phyloP scores from a whole-genome alignment of 108 stramenopile genomes.

The Poteriospumella lacustris region DNA sequence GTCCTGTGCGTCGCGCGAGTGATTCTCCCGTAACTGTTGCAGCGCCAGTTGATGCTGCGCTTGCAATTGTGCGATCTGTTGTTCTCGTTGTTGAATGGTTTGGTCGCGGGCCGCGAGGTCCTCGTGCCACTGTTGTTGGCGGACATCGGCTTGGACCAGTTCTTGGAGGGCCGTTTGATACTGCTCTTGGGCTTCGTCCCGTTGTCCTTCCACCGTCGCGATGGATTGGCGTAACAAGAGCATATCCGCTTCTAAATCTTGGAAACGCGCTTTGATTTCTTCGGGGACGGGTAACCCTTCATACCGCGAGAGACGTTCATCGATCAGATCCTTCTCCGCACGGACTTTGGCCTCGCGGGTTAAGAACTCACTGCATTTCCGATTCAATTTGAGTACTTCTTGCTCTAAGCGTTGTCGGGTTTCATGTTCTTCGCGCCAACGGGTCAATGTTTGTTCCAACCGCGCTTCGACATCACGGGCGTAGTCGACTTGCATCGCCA shows the following conservation, averaged over 20 bases:
- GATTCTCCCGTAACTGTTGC: no score
- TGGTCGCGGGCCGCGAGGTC: no score
- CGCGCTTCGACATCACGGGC: slow-evolving; percentile 36
- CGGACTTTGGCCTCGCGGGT: background rate
- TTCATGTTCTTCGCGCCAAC: slow-evolving; percentile 40
- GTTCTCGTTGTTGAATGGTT: no score
- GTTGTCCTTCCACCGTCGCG: no score
- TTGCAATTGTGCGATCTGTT: no score
- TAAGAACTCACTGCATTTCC: slow-evolving; percentile 25
- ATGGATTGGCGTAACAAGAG: no score
- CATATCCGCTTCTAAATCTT: slow-evolving; percentile 39
- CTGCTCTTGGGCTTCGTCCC: no score
- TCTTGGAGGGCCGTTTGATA: no score
- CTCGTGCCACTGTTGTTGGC: no score
- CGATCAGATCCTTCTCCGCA: slow-evolving; percentile 19
- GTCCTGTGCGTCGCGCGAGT: no score
- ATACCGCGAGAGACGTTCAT: slow-evolving; percentile 33
- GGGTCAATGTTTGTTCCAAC: slow-evolving; percentile 34
- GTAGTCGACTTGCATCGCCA: slow-evolving; percentile 33
- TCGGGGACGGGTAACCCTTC: slow-evolving; percentile 39
- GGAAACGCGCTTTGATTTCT: slow-evolving; percentile 38
- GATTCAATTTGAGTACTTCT: slow-evolving; percentile 27
- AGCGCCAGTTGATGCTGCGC: no score
- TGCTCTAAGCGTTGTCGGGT: slow-evolving; percentile 31
- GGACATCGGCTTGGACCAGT: no score